phyloP scores from a whole-genome alignment of 169 alveolate genomes.

The Plasmodium adleri region DNA sequence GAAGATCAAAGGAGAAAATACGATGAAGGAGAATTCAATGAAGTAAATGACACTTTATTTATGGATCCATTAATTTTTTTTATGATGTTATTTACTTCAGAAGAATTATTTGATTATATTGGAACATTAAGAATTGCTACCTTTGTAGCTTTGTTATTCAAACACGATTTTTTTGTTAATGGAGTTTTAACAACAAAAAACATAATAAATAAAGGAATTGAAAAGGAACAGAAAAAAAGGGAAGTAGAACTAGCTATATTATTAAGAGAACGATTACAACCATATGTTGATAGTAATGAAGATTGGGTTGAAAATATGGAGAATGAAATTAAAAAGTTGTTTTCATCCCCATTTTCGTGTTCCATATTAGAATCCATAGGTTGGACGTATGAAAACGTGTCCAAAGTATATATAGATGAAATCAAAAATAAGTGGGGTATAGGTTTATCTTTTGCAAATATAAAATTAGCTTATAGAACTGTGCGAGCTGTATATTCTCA shows the following conservation, averaged over 20 bases:
- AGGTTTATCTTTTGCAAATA: too few relatives aligned
- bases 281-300: constrained; percentile 32
- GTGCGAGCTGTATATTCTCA: too few relatives aligned
- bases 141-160: constrained; percentile 15
- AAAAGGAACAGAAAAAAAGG: constrained; percentile 76
- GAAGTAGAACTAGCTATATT: constrained; percentile 79
- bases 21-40: constrained; percentile 6
- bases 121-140: constrained; percentile 80
- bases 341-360: constrained; percentile 76
- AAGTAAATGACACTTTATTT: constrained; percentile 39
- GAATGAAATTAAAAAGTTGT: constrained; percentile 24
- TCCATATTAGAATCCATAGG: constrained; percentile 84
- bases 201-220: constrained; percentile 36
- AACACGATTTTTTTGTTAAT: constrained; percentile 1
- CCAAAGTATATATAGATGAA: neutral
- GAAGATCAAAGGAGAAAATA: too few relatives aligned
- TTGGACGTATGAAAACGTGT: constrained; percentile 83
- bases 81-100: constrained; percentile 83
- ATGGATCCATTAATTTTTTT: constrained; percentile 79
- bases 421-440: too few relatives aligned
- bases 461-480: too few relatives aligned
- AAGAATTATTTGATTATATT: constrained; percentile 78
- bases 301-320: constrained; percentile 50
- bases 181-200: constrained; percentile 6
- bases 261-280: constrained; percentile 70